phyloP scores from a whole-genome alignment of 2,329 filamentous ascomycete species.

The Tolypocladium sp. region DNA sequence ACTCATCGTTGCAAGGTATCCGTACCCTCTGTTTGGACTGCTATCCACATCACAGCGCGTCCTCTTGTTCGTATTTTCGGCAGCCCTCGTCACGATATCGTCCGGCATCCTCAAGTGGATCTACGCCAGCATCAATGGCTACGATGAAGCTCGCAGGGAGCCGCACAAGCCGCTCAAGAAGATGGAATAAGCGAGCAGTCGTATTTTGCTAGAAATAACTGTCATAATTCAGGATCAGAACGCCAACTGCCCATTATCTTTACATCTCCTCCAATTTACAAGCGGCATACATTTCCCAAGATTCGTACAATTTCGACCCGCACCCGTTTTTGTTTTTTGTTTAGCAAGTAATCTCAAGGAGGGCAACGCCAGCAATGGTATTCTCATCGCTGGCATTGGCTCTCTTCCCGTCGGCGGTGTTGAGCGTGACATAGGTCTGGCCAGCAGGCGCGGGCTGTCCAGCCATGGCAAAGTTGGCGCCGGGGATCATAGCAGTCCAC shows the following conservation, averaged over 20 bases:
- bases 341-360: constrained; percentile 16
- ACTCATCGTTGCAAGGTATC: constrained; percentile 48
- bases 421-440: constrained; percentile 25
- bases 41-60: constrained; percentile 57
- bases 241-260: background rate
- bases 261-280: background rate
- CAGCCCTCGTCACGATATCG: constrained; percentile 60
- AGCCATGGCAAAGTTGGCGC: constrained; percentile 1
- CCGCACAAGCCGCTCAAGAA: constrained; percentile 21
- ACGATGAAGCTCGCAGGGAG: constrained; percentile 23
- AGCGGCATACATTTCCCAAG: background rate
- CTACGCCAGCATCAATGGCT: constrained; percentile 59
- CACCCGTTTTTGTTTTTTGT: background rate
- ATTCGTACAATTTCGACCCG: background rate
- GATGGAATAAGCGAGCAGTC: constrained; percentile 10
- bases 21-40: constrained; percentile 74
- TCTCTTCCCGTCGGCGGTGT: constrained; percentile 19
- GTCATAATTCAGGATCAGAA: background rate
- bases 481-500: constrained; percentile 8
- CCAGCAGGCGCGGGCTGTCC: constrained; percentile 10
- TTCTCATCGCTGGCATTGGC: constrained; percentile 18
- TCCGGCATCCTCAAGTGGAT: constrained; percentile 61
- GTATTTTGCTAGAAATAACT: background rate
- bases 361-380: constrained; percentile 21
- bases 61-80: constrained; percentile 60